A percentile compares a stretch with the other conserved stretches of the same genome.
Conservation (phyloP, 2,329 filamentous ascomycete species). For the Fonsecaea multimorphosa region DNA sequence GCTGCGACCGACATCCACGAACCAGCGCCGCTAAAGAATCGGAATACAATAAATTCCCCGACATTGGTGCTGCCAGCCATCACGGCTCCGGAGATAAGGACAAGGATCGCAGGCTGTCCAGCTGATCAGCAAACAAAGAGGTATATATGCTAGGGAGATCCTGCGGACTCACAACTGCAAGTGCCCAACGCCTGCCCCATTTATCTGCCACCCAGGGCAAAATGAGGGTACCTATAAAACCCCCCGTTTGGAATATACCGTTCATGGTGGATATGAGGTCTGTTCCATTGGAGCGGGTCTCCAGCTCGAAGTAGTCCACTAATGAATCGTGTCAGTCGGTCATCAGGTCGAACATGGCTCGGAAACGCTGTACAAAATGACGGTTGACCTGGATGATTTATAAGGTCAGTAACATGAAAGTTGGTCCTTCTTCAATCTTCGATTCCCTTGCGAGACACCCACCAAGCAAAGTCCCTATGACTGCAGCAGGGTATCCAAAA, state of each 20-base stretch:
- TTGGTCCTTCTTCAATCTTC: not conserved
- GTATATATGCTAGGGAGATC: not conserved
- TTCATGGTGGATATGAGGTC: constrained; percentile 49
- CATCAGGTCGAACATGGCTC: constrained; percentile 40
- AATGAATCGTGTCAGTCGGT: not conserved
- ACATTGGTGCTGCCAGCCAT: constrained; percentile 25
- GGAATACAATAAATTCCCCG: constrained; percentile 20
- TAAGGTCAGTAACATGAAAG: not conserved
- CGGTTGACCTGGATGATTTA: constrained; percentile 46
- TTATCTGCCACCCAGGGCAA: constrained; percentile 16
- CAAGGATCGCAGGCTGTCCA: constrained; percentile 9
- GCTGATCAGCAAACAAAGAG: not conserved
- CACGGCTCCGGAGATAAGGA: constrained; percentile 20
- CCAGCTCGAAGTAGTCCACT: constrained; percentile 47
- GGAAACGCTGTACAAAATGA: constrained; percentile 41
- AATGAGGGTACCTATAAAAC: constrained; percentile 41
- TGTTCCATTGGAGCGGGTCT: constrained; percentile 46
- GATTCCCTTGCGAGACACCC: not conserved
- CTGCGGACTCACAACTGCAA: constrained; percentile 13
- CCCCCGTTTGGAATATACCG: constrained; percentile 52
- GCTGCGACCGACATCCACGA: constrained; percentile 18
- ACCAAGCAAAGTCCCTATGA: constrained; percentile 6
- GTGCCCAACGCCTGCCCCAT: constrained; percentile 8
- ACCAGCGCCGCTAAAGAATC: constrained; percentile 22
- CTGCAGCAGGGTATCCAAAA: constrained; percentile 5